Evolutionary conservation across 2,329 filamentous ascomycete genomes (phyloP).

Genomic region (Aspergillus sp.): DNA sequence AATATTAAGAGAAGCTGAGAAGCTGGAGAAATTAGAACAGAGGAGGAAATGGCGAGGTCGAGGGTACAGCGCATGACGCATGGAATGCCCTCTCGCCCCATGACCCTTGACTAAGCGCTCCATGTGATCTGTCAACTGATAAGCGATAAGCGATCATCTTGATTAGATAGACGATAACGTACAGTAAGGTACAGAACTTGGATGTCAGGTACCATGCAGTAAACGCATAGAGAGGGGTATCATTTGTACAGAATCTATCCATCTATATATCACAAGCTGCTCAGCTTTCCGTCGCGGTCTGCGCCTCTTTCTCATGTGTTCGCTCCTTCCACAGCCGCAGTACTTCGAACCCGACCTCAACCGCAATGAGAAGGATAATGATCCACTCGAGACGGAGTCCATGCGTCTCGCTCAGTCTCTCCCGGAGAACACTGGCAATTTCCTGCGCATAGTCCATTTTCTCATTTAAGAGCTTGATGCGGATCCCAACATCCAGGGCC

Average conservation of each 20-base stretch:
- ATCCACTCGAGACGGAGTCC: conserved; percentile 88
- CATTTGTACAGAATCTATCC: background rate
- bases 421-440: conserved; percentile 83
- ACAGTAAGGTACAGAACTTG: background rate
- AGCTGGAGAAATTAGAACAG: background rate
- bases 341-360: conserved; percentile 88
- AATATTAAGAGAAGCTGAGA: background rate
- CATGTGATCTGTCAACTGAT: conserved; percentile 12
- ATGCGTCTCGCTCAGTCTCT: conserved; percentile 87
- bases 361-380: conserved; percentile 88
- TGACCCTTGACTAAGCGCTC: conserved; percentile 13
- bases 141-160: background rate
- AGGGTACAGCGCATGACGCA: background rate
- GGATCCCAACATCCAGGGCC: conserved; percentile 84
- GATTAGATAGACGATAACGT: background rate
- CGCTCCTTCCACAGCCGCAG: conserved; percentile 68
- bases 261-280: background rate
- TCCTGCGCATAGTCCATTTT: conserved; percentile 98
- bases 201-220: background rate
- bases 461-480: conserved; percentile 89
- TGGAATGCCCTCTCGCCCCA: conserved; percentile 7
- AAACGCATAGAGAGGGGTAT: conserved; percentile 3
- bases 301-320: conserved; percentile 35
- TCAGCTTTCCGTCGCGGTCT: background rate
- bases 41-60: background rate